Evolutionary conservation across 257 asterid genomes (phyloP).

Genomic region (Craterostigma plantagineum): DNA sequence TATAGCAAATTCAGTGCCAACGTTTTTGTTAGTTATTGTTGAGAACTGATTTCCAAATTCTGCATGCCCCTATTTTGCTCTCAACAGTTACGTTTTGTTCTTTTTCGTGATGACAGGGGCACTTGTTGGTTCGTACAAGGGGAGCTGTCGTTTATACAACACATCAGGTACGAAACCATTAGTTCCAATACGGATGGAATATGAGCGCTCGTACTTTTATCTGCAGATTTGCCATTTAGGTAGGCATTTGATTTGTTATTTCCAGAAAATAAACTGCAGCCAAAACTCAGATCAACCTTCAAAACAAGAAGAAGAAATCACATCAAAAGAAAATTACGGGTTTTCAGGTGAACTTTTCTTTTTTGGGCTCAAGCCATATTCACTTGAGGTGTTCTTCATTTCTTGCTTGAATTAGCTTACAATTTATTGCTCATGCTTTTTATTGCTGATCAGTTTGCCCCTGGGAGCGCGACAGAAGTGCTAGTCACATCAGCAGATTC

Average conservation of each 20-base stretch:
- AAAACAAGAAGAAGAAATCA: constrained; percentile 82
- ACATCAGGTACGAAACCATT: constrained; percentile 33
- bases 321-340: constrained; percentile 97
- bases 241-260: neutral
- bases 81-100: constrained; percentile 11
- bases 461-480: constrained; percentile 91
- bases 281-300: constrained; percentile 65
- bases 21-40: too few relatives aligned
- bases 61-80: too few relatives aligned
- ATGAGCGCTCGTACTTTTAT: too few relatives aligned
- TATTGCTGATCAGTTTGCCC: too few relatives aligned
- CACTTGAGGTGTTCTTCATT: too few relatives aligned
- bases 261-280: constrained; percentile 73
- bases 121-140: constrained; percentile 93
- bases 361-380: too few relatives aligned
- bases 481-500: constrained; percentile 93
- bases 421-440: neutral
- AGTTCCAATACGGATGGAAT: too few relatives aligned
- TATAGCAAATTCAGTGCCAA: too few relatives aligned
- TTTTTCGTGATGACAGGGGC: constrained; percentile 56
- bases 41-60: neutral
- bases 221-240: too few relatives aligned
- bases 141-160: constrained; percentile 75
- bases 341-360: constrained; percentile 71
- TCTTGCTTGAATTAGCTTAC: neutral